Percentiles rank a stretch among this genome's conserved stretches.
Evolutionary conservation across 768 basidiomycete species (phyloP).

Genomic region (Rhodotorula babjevae): DNA sequence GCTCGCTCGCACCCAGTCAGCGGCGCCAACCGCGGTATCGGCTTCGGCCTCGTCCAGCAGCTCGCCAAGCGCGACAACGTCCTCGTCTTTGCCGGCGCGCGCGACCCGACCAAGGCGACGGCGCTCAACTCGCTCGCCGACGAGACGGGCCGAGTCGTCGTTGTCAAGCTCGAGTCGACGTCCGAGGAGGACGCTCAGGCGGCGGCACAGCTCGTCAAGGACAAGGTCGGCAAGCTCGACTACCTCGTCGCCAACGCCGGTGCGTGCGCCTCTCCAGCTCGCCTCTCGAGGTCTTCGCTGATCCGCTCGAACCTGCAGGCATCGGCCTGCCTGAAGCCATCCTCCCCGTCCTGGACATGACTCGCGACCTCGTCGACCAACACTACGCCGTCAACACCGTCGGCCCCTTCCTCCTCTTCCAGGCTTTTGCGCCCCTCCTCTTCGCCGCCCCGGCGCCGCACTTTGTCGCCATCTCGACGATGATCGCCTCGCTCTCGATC

Average conservation of each 20-base stretch:
- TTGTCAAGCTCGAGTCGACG: constrained; percentile 31
- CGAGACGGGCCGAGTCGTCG: constrained; percentile 13
- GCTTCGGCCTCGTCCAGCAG: constrained; percentile 14
- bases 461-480: constrained; percentile 35
- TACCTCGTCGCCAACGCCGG: constrained; percentile 43
- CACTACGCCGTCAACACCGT: constrained; percentile 33
- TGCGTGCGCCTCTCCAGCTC: background rate
- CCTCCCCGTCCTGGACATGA: background rate
- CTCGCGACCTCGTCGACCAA: background rate
- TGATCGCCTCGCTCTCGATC: constrained; percentile 9
- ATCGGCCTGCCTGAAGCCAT: background rate
- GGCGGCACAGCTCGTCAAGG: constrained; percentile 24
- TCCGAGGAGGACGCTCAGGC: constrained; percentile 29
- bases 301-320: background rate
- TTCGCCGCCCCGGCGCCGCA: constrained; percentile 3
- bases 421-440: constrained; percentile 35
- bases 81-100: constrained; percentile 38
- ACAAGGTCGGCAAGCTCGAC: constrained; percentile 34
- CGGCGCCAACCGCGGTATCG: constrained; percentile 38
- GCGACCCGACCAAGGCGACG: constrained; percentile 18
- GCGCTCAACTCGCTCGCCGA: constrained; percentile 22
- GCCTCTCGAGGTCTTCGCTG: too few species aligned
- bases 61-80: constrained; percentile 11
- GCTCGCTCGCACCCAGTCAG: constrained; percentile 23
- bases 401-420: constrained; percentile 40